Evolutionary conservation across 306 rosid genomes (phyloP), one percentile per base, ranked within the genome.

Genomic region (Inga leiocalycina): DNA sequence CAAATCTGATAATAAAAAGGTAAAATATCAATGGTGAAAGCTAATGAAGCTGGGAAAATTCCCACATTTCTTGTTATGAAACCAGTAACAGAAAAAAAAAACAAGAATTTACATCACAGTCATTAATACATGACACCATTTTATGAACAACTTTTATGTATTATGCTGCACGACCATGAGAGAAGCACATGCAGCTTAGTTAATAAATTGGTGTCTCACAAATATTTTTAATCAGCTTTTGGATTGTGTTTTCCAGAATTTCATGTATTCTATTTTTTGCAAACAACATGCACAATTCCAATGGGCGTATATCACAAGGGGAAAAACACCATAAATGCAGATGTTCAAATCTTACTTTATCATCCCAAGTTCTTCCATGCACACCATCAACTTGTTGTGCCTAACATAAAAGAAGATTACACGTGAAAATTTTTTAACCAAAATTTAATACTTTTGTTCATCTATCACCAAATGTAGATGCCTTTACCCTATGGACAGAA

Each of bases 401-500:
- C 99, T 94, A 83, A 86, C 62, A 88, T 32, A 54, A 87, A 80
- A 82, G 68, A 87, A 77, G 67, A 75, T n/a, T 39, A 77, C 75
- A 59, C 37, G 34, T 12, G 35, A 80, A 79, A 78, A 46, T 79
- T 43, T 49, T 57, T 39, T 11, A 83, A 37, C 27, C 16, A 71
- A 68, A 79, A 48, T 87, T 84, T 86, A 27, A 83, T 76, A 61
- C 32, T 81, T 81, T 69, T 66, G 74, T 81, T 65, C 67, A 87
- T 83, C 69, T 68, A 79, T 49, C 66, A 71, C 14, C 17, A 30
- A 80, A 71, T n/a, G 34, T 79, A 61, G 78, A 69, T 81, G 83
- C 71, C 79, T 77, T 89, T 96, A 97, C 99, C 99, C 99, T 88
- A 82, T 90, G 11, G 98, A 97, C 71, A 97, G 86, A 85, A 91